Evolutionary conservation across 148 eudicot species (phyloP).

Genomic region (Oxyria digyna): DNA sequence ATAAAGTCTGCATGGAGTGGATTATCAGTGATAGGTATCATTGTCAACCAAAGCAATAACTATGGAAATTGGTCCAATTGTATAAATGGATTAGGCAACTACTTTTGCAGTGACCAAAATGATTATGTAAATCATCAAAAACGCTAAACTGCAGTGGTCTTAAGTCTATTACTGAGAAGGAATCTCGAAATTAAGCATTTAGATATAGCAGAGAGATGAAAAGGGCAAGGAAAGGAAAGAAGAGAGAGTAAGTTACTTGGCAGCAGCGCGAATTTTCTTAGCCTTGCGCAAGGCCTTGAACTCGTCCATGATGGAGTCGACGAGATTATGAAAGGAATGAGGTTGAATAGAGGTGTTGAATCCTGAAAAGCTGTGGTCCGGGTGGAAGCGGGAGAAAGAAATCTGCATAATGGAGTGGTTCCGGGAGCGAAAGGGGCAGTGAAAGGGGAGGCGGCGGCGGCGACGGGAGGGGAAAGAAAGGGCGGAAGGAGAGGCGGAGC

Average conservation of each 20-base stretch:
- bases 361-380: slow-evolving; percentile 1
- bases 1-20: background rate
- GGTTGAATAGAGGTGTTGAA: slow-evolving; percentile 8
- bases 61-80: background rate
- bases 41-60: background rate
- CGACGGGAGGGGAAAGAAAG: slow-evolving; percentile 19
- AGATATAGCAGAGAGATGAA: background rate
- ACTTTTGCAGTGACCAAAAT: background rate
- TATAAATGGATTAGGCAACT: background rate
- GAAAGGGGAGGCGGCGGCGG: slow-evolving; percentile 17
- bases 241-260: slow-evolving; percentile 24
- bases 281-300: slow-evolving; percentile 23
- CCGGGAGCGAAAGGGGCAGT: background rate
- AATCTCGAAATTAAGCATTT: background rate
- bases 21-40: background rate
- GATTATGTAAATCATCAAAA: background rate
- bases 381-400: background rate
- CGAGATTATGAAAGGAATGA: slow-evolving; percentile 25
- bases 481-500: slow-evolving; percentile 22
- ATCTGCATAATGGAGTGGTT: slow-evolving; percentile 1
- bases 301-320: slow-evolving; percentile 41
- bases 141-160: background rate
- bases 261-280: slow-evolving; percentile 20
- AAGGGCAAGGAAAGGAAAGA: background rate
- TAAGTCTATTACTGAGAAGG: background rate